phyloP scores from a whole-genome alignment of 352 stramenopile genomes.

The Pythium scleroteichum region DNA sequence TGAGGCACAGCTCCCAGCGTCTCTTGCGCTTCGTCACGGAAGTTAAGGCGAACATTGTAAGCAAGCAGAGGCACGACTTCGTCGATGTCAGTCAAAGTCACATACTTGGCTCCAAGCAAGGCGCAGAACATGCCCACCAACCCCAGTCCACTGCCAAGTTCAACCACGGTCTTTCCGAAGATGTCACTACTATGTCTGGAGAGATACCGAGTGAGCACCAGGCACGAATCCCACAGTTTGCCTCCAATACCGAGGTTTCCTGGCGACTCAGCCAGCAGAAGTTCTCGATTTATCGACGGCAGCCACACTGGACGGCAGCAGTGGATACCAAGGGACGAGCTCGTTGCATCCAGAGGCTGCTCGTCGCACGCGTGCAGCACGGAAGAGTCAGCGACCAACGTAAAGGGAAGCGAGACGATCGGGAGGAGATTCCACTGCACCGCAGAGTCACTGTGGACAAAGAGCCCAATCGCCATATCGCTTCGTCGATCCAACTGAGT shows the following conservation, averaged over 20 bases:
- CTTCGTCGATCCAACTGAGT: not conserved
- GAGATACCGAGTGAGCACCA: slow-evolving; percentile 73
- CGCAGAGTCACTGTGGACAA: slow-evolving; percentile 34
- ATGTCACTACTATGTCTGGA: slow-evolving; percentile 36
- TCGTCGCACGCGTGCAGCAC: slow-evolving; percentile 13
- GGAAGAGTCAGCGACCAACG: not conserved
- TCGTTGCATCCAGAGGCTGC: not conserved
- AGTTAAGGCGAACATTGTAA: slow-evolving; percentile 82
- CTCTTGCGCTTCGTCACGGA: slow-evolving; percentile 7
- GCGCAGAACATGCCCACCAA: slow-evolving; percentile 78
- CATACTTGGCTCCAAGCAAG: slow-evolving; percentile 46
- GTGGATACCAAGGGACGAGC: slow-evolving; percentile 50
- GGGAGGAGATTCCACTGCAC: slow-evolving; percentile 58
- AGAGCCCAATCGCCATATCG: slow-evolving; percentile 44
- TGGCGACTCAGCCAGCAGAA: slow-evolving; percentile 74
- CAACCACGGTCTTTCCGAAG: slow-evolving; percentile 54
- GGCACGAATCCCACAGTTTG: slow-evolving; percentile 84
- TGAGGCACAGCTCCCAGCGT: slow-evolving; percentile 36
- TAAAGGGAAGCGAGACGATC: slow-evolving; percentile 69
- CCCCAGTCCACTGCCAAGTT: slow-evolving; percentile 73
- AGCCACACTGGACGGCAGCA: slow-evolving; percentile 69
- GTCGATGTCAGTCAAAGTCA: slow-evolving; percentile 76
- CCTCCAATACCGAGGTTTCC: slow-evolving; percentile 75
- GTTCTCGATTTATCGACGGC: slow-evolving; percentile 45
- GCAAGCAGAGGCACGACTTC: slow-evolving; percentile 73